These are phyloP conservation scores for Phytopythium vexans DNA, from an alignment of 352 stramenopile genomes.

Conservation along the genomic window DNA sequence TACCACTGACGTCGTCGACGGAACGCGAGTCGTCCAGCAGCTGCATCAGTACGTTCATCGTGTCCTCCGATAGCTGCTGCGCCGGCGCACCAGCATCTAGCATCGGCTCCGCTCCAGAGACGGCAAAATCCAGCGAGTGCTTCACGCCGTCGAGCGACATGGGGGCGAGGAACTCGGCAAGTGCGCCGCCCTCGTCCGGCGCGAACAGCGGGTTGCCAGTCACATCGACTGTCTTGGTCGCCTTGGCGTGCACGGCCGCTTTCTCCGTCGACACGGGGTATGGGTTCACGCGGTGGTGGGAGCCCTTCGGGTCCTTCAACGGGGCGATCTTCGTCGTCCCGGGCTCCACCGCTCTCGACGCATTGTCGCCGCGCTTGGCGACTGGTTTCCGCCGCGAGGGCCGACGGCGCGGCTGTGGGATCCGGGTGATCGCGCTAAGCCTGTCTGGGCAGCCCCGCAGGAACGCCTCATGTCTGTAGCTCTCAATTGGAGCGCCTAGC, in stretches of 20 bases:
- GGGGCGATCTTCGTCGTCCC: not conserved
- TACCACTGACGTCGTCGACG: conserved; percentile 9
- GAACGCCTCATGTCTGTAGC: conserved; percentile 44
- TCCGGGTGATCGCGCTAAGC: conserved; percentile 38
- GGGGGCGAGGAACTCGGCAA: conserved; percentile 18
- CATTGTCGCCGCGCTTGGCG: conserved; percentile 11
- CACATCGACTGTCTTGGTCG: conserved; percentile 10
- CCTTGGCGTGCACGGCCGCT: conserved; percentile 10
- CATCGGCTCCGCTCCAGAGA: too few species aligned
- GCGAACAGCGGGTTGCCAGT: conserved; percentile 23
- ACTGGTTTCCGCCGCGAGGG: conserved; percentile 12
- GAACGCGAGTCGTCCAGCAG: conserved; percentile 36
- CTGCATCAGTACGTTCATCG: conserved; percentile 26
- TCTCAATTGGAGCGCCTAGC: conserved; percentile 10
- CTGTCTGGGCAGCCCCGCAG: conserved; percentile 34
- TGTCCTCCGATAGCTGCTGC: conserved; percentile 21
- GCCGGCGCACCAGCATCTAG: not conserved
- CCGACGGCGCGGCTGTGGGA: conserved; percentile 29
- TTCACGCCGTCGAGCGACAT: conserved; percentile 33
- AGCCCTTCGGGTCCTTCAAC: conserved; percentile 8
- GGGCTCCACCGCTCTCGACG: conserved; percentile 13
- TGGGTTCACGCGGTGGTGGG: conserved; percentile 10
- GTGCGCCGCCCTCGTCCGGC: conserved; percentile 6
- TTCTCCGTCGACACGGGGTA: conserved; percentile 11
- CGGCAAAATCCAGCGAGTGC: conserved; percentile 19